Evolutionary conservation across 2,329 filamentous ascomycete genomes (phyloP), one percentile per base, ranked within the genome.

Genomic region (Esteya vermicola): DNA sequence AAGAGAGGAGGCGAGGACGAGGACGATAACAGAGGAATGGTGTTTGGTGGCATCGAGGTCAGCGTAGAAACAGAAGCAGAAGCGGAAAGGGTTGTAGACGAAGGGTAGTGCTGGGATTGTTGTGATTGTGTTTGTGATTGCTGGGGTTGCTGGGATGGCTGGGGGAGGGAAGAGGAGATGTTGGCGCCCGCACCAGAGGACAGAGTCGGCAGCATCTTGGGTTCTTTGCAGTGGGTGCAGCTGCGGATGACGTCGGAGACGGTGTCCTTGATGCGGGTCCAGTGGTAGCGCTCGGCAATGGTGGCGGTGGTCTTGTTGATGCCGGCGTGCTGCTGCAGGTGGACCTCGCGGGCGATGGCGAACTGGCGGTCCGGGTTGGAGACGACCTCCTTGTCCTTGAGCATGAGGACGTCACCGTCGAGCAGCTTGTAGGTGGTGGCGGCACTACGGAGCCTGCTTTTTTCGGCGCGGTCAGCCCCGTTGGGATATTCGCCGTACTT

Each of bases 251-350:
- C 88, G 56, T 89, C 79, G 56, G 82, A 91, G 45, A 95, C 91
- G 1, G 89, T 96, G 61, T 95, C 88, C 58, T 96, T 98, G 64
- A 96, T 96, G 45, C 89, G 76, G 36, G 93, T 88, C 91, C 91
- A 98, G 61, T 96, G 91, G 56, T 89, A 95, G 54, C 81, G 82
- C 55, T 95, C 85, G 10, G 89, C 85, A 52, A 98, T 94, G 18
- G 78, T 81, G 18, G 89, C 88, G 1, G 89, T 96, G 0, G 89
- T 96, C 65, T 95, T 95, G 67, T 98, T 98, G 67, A 96, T 96
- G 38, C 91, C 91, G 7, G 82, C 85, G 55, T 98, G 91, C 32
- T 79, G 71, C 41, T 64, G 59, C 42, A 76, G 67, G 59, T 98
- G 91, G 28, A 88, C 71, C 43, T 71, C 67, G 34, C 82, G 70